These are phyloP conservation scores for Gaeumannomyces sp. DNA, from an alignment of 2,329 filamentous ascomycete genomes.

Conservation along the genomic window DNA sequence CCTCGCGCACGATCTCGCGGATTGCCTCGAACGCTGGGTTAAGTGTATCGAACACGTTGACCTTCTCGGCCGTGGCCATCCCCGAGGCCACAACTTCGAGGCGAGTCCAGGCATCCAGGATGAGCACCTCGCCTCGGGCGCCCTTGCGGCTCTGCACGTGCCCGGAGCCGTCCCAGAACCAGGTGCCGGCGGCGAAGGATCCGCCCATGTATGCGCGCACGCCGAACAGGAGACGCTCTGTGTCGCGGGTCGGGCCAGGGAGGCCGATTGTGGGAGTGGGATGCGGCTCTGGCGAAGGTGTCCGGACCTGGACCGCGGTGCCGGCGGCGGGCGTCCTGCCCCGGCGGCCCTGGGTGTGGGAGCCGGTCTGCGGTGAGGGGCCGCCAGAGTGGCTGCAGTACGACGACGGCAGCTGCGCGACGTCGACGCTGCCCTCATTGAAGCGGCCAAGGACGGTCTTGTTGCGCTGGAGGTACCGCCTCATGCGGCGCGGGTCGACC, in stretches of 20 bases:
- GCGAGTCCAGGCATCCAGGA: constrained; percentile 8
- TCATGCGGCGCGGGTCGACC: constrained; percentile 22
- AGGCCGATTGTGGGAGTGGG: constrained; percentile 2
- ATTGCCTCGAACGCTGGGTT: constrained; percentile 29
- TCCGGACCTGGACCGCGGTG: constrained; percentile 2
- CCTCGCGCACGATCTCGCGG: constrained; percentile 25
- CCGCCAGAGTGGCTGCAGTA: not conserved
- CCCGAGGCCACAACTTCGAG: constrained; percentile 10
- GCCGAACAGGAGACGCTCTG: constrained; percentile 2
- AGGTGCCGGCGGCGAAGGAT: constrained; percentile 8
- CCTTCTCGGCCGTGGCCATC: constrained; percentile 20
- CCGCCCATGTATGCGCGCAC: constrained; percentile 8
- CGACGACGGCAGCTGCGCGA: not conserved
- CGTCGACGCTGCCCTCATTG: constrained; percentile 12
- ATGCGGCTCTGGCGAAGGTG: constrained; percentile 3
- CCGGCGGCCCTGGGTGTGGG: not conserved
- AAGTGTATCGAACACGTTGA: constrained; percentile 25
- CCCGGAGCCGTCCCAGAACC: constrained; percentile 7
- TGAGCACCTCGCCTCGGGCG: not conserved
- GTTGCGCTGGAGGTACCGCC: constrained; percentile 23
- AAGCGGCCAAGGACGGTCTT: constrained; percentile 15
- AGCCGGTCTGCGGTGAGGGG: not conserved
- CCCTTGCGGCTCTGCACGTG: constrained; percentile 9
- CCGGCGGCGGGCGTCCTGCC: not conserved
- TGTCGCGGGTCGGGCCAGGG: constrained; percentile 5